phyloP scores from a whole-genome alignment of 2,329 filamentous ascomycete genomes.

The Ophiostoma ulmi region DNA sequence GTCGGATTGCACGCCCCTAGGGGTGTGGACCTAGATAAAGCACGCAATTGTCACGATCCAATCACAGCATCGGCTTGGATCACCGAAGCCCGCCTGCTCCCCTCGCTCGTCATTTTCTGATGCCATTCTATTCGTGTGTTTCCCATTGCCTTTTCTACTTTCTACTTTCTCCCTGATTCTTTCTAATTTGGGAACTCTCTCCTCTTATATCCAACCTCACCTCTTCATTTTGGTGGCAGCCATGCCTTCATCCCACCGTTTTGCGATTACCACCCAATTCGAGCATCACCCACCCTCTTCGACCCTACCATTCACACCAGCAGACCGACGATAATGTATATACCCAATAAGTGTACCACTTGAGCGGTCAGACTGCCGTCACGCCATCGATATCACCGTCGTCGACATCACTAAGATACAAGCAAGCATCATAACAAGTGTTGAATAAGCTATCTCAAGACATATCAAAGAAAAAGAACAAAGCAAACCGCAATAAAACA shows the following conservation, averaged over 20 bases:
- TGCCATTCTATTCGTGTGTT: neutral
- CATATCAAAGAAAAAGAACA: neutral
- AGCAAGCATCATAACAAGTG: neutral
- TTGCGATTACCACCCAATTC: neutral
- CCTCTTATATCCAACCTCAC: conserved; percentile 19
- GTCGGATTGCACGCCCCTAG: neutral
- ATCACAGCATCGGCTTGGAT: conserved; percentile 18
- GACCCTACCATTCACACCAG: neutral
- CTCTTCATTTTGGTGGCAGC: conserved; percentile 21
- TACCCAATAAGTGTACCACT: neutral
- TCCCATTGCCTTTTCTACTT: neutral
- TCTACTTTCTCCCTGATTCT: neutral
- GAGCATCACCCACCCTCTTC: neutral
- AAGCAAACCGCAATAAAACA: neutral
- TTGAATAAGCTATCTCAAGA: neutral
- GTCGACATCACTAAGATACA: neutral
- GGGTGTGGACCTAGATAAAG: conserved; percentile 12
- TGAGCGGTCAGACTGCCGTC: neutral
- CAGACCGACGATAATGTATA: neutral
- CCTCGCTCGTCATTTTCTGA: conserved; percentile 11
- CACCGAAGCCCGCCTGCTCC: conserved; percentile 8
- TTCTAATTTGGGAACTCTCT: neutral
- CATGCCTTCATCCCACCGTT: neutral
- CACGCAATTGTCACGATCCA: conserved; percentile 27
- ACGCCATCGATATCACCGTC: neutral